These are phyloP conservation scores for Phanerochaete sordida DNA, from an alignment of 768 basidiomycete species.

Conservation along the genomic window DNA sequence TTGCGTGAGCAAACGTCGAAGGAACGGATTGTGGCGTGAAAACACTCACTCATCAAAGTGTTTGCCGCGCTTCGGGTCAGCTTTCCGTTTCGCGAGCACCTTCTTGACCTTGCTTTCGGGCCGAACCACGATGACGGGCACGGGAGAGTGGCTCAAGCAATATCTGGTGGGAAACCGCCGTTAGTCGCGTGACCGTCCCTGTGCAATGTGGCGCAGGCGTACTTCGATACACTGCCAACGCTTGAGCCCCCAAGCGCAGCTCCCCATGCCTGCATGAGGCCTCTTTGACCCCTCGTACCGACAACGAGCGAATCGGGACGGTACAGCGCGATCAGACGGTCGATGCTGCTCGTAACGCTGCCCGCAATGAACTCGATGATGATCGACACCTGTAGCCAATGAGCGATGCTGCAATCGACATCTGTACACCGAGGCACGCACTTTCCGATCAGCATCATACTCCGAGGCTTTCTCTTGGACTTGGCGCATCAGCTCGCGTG, in stretches of 20 bases:
- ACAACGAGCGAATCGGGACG: slow-evolving; percentile 92
- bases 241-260: slow-evolving; percentile 45
- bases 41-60: slow-evolving; percentile 67
- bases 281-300: slow-evolving; percentile 75
- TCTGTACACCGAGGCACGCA: slow-evolving; percentile 20
- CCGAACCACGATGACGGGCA: slow-evolving; percentile 94
- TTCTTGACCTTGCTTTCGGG: slow-evolving; percentile 87
- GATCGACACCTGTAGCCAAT: slow-evolving; percentile 61
- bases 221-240: slow-evolving; percentile 63
- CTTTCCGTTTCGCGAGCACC: slow-evolving; percentile 77
- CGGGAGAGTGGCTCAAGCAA: slow-evolving; percentile 87
- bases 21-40: background rate
- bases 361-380: slow-evolving; percentile 95
- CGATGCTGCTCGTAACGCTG: slow-evolving; percentile 82
- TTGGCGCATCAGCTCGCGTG: slow-evolving; percentile 70
- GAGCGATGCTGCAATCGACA: background rate
- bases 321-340: slow-evolving; percentile 89
- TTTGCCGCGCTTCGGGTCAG: slow-evolving; percentile 83
- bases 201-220: slow-evolving; percentile 9
- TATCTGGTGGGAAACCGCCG: slow-evolving; percentile 42
- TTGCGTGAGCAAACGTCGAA: background rate
- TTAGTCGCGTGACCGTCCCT: background rate
- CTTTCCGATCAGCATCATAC: slow-evolving; percentile 74
- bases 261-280: slow-evolving; percentile 50
- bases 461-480: slow-evolving; percentile 83